These are phyloP conservation scores for Hymenoscyphus albidus DNA, from an alignment of 2,329 filamentous ascomycete genomes.

Conservation along the genomic window DNA sequence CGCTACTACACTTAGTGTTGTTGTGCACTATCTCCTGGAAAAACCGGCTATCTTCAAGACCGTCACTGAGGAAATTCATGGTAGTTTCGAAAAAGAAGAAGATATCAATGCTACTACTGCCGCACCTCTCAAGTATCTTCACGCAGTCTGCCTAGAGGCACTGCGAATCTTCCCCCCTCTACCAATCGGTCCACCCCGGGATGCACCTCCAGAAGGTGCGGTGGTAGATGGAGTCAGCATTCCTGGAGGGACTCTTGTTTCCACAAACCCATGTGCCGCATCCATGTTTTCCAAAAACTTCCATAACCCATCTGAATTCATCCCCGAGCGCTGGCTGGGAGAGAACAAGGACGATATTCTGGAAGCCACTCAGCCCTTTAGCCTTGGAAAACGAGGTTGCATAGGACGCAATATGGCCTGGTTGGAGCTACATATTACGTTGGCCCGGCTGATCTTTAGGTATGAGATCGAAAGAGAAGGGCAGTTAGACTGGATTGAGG, in stretches of 20 bases:
- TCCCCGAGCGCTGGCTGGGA: slow-evolving; percentile 10
- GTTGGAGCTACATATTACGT: slow-evolving; percentile 24
- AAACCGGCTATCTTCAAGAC: slow-evolving; percentile 29
- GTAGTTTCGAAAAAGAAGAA: not conserved
- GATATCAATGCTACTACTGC: slow-evolving; percentile 13
- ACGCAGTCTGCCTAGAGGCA: slow-evolving; percentile 10
- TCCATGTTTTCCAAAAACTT: slow-evolving; percentile 34
- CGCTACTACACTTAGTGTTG: slow-evolving; percentile 28
- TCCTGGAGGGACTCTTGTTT: slow-evolving; percentile 28
- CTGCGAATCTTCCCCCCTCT: slow-evolving; percentile 11
- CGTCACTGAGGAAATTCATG: not conserved
- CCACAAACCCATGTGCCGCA: slow-evolving; percentile 34
- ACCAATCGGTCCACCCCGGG: not conserved
- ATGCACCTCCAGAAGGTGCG: slow-evolving; percentile 1
- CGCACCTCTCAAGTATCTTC: slow-evolving; percentile 5
- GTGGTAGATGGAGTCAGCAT: slow-evolving; percentile 4
- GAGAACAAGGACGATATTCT: slow-evolving; percentile 21
- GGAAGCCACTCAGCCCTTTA: slow-evolving; percentile 31
- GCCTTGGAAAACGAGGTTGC: slow-evolving; percentile 37
- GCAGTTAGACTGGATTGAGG: slow-evolving; percentile 26
- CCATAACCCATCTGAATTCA: slow-evolving; percentile 22
- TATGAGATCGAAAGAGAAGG: slow-evolving; percentile 12
- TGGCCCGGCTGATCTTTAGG: slow-evolving; percentile 26
- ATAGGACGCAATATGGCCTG: slow-evolving; percentile 30
- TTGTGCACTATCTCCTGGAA: slow-evolving; percentile 50